phyloP scores from a whole-genome alignment of 768 basidiomycete species.

The Suillus ampliporus region DNA sequence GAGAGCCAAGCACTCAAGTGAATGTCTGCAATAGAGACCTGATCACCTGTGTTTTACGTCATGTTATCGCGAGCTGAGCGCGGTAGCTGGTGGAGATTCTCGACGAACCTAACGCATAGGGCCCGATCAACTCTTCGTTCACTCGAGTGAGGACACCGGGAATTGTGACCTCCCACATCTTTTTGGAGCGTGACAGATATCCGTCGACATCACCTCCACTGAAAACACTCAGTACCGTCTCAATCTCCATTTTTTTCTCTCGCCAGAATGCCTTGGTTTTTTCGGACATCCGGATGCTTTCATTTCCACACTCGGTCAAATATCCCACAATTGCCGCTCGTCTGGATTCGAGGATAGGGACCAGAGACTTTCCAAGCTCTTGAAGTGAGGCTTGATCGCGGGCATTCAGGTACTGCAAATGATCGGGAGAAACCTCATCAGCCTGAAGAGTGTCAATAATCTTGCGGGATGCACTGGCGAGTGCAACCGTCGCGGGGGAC shows the following conservation, averaged over 20 bases:
- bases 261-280: constrained; percentile 69
- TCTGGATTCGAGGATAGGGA: constrained; percentile 51
- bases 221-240: constrained; percentile 52
- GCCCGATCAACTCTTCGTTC: constrained; percentile 65
- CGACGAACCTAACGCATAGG: constrained; percentile 64
- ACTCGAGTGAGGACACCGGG: constrained; percentile 52
- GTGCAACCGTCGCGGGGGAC: constrained; percentile 82
- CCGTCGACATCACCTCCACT: constrained; percentile 51
- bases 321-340: constrained; percentile 54
- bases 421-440: constrained; percentile 64
- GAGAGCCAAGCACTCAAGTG: constrained; percentile 81
- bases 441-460: constrained; percentile 64
- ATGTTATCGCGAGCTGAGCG: not conserved
- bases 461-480: constrained; percentile 38
- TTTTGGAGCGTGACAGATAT: constrained; percentile 55
- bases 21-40: constrained; percentile 80
- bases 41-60: constrained; percentile 61
- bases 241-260: constrained; percentile 53
- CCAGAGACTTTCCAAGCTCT: constrained; percentile 47
- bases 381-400: constrained; percentile 57
- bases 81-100: not conserved
- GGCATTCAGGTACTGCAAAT: constrained; percentile 63
- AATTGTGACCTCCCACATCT: constrained; percentile 59
- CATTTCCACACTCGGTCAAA: constrained; percentile 57
- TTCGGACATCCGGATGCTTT: constrained; percentile 56